Conservation (phyloP, 495 filamentous ascomycete genomes). For the Bathelium albidoporum region DNA sequence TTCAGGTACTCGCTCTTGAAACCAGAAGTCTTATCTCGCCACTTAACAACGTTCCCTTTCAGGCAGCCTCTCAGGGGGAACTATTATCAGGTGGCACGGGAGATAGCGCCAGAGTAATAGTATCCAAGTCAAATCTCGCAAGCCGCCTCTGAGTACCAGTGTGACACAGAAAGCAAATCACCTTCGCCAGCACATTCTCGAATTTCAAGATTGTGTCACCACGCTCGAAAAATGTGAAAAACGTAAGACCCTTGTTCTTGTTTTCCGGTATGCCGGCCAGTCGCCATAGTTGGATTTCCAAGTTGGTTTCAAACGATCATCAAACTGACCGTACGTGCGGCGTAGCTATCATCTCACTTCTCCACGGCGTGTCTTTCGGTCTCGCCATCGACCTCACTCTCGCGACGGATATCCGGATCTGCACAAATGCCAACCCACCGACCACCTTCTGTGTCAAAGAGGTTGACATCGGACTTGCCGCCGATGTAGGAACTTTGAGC, state of each 20-base stretch:
- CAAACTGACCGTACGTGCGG: neutral
- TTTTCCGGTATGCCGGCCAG: too few relatives aligned
- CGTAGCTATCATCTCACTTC: slow-evolving; percentile 61
- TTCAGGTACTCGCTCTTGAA: slow-evolving; percentile 49
- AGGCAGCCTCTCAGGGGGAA: slow-evolving; percentile 24
- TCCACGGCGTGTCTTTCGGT: slow-evolving; percentile 74
- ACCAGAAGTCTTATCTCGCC: too few relatives aligned
- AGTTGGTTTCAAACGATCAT: neutral
- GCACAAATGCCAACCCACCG: slow-evolving; percentile 36
- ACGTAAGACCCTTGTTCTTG: slow-evolving; percentile 37
- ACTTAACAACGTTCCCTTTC: neutral
- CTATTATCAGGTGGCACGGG: slow-evolving; percentile 2
- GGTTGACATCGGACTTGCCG: slow-evolving; percentile 89
- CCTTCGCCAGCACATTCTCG: slow-evolving; percentile 55
- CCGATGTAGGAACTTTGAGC: slow-evolving; percentile 81
- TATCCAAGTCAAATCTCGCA: neutral
- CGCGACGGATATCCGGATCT: slow-evolving; percentile 72
- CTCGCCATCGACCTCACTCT: slow-evolving; percentile 76
- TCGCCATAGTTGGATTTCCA: too few relatives aligned
- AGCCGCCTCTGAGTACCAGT: slow-evolving; percentile 33
- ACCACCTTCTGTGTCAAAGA: slow-evolving; percentile 76
- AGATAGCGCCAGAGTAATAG: slow-evolving; percentile 5
- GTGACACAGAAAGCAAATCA: slow-evolving; percentile 47
- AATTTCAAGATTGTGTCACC: slow-evolving; percentile 70
- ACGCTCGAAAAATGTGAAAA: slow-evolving; percentile 82